Evolutionary conservation across 1,284 basidiomycete species (phyloP).

Genomic region (Cerrena zonata): DNA sequence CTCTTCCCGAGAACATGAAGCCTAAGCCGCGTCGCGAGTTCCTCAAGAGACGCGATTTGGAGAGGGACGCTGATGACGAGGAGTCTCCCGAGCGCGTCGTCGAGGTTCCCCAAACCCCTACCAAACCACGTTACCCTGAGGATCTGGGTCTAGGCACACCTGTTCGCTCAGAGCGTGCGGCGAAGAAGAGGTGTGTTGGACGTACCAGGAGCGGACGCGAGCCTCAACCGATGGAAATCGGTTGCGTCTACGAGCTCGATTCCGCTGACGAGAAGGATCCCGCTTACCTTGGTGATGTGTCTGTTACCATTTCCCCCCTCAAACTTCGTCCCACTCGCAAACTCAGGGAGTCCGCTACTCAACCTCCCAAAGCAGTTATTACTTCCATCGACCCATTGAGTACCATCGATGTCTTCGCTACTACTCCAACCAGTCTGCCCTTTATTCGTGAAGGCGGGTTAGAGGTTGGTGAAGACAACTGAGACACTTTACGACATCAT

Average conservation of each 20-base stretch:
- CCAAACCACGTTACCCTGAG: neutral
- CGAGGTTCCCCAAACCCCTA: neutral
- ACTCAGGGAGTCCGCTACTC: no score
- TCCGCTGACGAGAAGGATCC: no score
- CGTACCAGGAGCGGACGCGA: constrained; percentile 1
- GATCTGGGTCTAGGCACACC: constrained; percentile 1
- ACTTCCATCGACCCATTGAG: no score
- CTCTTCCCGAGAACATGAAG: constrained; percentile 26
- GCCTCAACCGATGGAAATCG: neutral
- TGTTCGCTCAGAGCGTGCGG: constrained; percentile 1
- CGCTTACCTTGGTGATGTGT: no score
- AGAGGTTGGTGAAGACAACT: no score
- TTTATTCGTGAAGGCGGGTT: no score
- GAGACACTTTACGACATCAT: no score
- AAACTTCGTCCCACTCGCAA: no score
- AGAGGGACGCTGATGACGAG: neutral
- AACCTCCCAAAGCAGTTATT: no score
- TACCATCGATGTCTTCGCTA: no score
- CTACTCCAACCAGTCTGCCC: no score
- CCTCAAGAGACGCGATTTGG: neutral
- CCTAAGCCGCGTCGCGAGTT: neutral
- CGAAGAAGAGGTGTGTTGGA: constrained; percentile 7
- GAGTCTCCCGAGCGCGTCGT: neutral
- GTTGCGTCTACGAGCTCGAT: neutral
- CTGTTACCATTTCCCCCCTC: no score